phyloP scores from a whole-genome alignment of 129 eudicot genomes.

The Artemisia argyi region DNA sequence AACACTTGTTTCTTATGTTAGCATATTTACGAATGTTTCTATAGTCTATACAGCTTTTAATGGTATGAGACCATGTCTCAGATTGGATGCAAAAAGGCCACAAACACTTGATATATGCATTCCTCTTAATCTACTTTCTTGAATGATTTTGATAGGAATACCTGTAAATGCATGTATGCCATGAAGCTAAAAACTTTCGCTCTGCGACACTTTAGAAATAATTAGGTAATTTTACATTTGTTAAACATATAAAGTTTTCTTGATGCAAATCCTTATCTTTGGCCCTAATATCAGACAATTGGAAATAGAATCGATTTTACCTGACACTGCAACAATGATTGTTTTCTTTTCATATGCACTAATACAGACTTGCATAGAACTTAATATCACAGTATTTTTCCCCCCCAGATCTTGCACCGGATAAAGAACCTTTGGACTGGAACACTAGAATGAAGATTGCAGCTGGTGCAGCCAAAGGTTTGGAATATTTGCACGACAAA shows the following conservation, averaged over 20 bases:
- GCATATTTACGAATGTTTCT: not conserved
- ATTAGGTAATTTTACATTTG: too few species aligned
- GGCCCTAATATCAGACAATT: too few species aligned
- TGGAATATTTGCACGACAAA: constrained; percentile 91
- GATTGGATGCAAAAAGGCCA: not conserved
- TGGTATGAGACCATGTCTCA: not conserved
- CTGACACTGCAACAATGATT: too few species aligned
- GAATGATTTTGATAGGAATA: not conserved
- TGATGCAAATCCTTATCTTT: too few species aligned
- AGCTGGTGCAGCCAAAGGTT: constrained; percentile 97
- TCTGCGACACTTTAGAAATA: too few species aligned
- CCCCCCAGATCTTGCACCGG: constrained; percentile 82
- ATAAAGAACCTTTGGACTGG: constrained; percentile 93
- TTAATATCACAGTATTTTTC: not conserved
- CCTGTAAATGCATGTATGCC: not conserved
- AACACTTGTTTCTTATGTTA: not conserved
- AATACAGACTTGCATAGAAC: not conserved
- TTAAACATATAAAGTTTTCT: too few species aligned
- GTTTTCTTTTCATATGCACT: not conserved
- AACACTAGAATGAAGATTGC: constrained; percentile 96
- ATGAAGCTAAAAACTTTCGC: not conserved
- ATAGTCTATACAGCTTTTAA: not conserved
- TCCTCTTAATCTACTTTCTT: not conserved
- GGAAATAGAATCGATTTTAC: too few species aligned
- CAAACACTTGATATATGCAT: not conserved